phyloP scores from a whole-genome alignment of 2,329 filamentous ascomycete genomes.

The Ceratocystis lukuohia region DNA sequence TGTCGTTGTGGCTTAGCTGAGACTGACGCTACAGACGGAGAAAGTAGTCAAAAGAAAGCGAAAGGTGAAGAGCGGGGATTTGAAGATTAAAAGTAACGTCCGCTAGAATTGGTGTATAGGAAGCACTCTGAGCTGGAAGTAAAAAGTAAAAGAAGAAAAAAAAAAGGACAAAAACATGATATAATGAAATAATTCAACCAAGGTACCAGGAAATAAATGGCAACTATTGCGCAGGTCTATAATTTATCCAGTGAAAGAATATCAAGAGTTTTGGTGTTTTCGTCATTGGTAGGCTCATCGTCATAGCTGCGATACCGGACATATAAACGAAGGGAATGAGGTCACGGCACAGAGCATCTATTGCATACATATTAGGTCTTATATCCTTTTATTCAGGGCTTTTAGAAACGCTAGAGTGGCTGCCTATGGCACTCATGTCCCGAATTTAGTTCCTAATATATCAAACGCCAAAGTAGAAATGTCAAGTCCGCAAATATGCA shows the following conservation, averaged over 20 bases:
- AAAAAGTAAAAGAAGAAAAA: neutral
- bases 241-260: too few relatives aligned
- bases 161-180: neutral
- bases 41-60: neutral
- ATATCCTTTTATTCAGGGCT: neutral
- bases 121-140: neutral
- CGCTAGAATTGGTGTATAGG: neutral
- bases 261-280: too few relatives aligned
- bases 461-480: slow-evolving; percentile 8
- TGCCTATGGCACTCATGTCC: neutral
- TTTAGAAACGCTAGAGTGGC: neutral
- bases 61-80: neutral
- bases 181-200: neutral
- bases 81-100: neutral
- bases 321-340: neutral
- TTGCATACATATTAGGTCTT: neutral
- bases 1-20: neutral
- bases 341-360: neutral
- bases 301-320: neutral
- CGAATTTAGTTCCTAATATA: neutral
- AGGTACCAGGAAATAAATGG: neutral
- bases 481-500: slow-evolving; percentile 2
- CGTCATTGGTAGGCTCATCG: too few relatives aligned
- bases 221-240: too few relatives aligned
- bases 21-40: neutral